Conservation (phyloP, 495 filamentous ascomycete species). For the Chaetomium tenue region DNA sequence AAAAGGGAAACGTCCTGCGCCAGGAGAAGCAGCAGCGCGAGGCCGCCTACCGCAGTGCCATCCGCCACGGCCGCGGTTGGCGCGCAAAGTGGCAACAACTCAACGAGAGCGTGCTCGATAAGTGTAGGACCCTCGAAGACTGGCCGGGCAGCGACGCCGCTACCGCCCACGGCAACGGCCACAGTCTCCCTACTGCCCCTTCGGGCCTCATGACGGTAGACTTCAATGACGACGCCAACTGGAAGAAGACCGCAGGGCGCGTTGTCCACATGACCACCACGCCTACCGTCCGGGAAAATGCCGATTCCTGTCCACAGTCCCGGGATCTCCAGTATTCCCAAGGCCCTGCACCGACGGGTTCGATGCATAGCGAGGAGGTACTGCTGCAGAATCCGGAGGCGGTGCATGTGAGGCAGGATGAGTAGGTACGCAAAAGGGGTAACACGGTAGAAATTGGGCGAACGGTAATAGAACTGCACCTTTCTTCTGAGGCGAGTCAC, state of each 20-base stretch:
- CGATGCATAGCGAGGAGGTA: background rate
- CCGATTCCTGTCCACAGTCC: background rate
- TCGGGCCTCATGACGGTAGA: constrained; percentile 25
- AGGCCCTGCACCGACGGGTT: background rate
- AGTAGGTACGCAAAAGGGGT: background rate
- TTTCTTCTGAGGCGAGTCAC: too few species aligned
- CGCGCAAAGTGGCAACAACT: constrained; percentile 4
- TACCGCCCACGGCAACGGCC: background rate
- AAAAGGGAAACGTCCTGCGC: background rate
- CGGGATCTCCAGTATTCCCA: background rate
- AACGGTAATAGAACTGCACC: background rate
- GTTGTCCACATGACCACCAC: background rate
- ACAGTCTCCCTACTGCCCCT: constrained; percentile 2
- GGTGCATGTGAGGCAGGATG: background rate
- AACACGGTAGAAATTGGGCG: background rate
- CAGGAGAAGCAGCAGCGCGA: constrained; percentile 5
- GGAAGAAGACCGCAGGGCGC: background rate
- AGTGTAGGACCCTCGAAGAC: constrained; percentile 15
- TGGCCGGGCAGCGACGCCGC: background rate
- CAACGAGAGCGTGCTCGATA: constrained; percentile 22
- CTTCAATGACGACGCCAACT: constrained; percentile 17
- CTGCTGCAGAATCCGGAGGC: background rate
- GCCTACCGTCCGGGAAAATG: background rate
- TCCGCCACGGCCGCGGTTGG: constrained; percentile 4
- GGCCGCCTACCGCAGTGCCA: constrained; percentile 2